Conservation (phyloP, 116 monocot genomes). For the Zostera marina region DNA sequence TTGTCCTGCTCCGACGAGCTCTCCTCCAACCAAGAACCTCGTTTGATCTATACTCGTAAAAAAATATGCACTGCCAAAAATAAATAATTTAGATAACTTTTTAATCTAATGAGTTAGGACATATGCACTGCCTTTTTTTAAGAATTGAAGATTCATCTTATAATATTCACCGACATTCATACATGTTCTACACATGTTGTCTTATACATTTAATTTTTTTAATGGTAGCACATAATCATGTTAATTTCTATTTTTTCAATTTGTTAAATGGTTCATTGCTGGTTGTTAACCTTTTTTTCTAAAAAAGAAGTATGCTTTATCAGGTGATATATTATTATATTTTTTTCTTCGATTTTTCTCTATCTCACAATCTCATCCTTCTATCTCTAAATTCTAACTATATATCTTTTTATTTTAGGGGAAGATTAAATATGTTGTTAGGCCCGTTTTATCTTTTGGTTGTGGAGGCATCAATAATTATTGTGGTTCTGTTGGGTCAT, state of each 20-base stretch:
- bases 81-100: too few relatives aligned
- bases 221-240: not conserved
- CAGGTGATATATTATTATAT: not conserved
- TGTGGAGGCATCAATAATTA: constrained; percentile 41
- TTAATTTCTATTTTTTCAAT: not conserved
- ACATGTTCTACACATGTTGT: not conserved
- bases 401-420: constrained; percentile 27
- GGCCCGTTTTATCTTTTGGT: constrained; percentile 56
- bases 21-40: too few relatives aligned
- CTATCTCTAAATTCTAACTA: constrained; percentile 1
- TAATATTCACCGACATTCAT: too few relatives aligned
- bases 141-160: too few relatives aligned
- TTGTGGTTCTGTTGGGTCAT: constrained; percentile 59
- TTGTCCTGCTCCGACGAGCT: too few relatives aligned
- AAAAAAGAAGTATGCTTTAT: not conserved
- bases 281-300: not conserved
- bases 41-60: too few relatives aligned
- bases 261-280: not conserved
- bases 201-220: not conserved
- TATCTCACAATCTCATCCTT: not conserved
- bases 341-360: not conserved
- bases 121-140: too few relatives aligned
- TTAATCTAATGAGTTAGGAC: too few relatives aligned
- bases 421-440: constrained; percentile 53
- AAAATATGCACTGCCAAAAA: too few relatives aligned